phyloP scores from a whole-genome alignment of 169 alveolate genomes.

The Neospora caninum region DNA sequence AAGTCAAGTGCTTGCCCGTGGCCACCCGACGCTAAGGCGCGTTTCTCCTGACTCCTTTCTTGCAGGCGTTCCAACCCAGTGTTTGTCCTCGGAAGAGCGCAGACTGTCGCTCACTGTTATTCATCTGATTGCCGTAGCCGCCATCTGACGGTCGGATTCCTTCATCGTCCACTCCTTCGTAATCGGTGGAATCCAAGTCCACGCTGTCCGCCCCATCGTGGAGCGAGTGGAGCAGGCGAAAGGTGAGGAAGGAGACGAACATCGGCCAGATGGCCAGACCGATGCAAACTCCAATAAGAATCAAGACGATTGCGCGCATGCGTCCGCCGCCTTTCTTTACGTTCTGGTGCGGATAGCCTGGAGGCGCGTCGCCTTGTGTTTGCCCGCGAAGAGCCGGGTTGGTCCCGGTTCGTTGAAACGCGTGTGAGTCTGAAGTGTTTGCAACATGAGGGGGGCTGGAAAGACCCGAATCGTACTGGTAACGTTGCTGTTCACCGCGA shows the following conservation, averaged over 20 bases:
- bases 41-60: too few species aligned
- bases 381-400: neutral
- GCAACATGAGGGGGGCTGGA: neutral
- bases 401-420: neutral
- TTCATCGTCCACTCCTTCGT: slow-evolving; percentile 8
- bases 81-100: too few species aligned
- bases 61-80: too few species aligned
- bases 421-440: neutral
- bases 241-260: slow-evolving; percentile 44
- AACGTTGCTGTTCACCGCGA: neutral
- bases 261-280: slow-evolving; percentile 54
- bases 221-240: slow-evolving; percentile 1
- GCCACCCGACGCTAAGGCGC: too few species aligned
- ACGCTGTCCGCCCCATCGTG: neutral
- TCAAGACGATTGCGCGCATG: neutral
- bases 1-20: too few species aligned
- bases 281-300: slow-evolving; percentile 33
- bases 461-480: neutral
- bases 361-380: neutral
- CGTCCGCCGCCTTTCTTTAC: neutral
- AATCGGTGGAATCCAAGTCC: neutral
- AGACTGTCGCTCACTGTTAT: neutral
- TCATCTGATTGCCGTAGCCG: neutral
- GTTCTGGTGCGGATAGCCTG: neutral
- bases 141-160: neutral